A percentile compares a stretch with the other conserved stretches of the same genome.
These are phyloP conservation scores for Termitomyces sp. DNA, from an alignment of 1,284 basidiomycete species.

Conservation along the genomic window DNA sequence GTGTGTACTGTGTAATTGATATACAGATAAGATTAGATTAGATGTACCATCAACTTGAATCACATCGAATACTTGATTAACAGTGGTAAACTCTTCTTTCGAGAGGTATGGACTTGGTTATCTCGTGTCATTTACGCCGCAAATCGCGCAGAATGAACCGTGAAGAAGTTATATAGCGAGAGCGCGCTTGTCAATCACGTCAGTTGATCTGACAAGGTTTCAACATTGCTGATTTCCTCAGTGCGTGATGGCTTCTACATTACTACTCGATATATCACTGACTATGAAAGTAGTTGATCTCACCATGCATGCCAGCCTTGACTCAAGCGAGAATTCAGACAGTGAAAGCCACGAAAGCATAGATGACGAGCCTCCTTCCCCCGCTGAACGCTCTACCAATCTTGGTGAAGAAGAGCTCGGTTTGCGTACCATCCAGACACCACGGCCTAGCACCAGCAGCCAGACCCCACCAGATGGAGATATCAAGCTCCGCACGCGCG, in stretches of 20 bases:
- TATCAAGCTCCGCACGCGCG: constrained; percentile 50
- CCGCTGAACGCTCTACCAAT: constrained; percentile 37
- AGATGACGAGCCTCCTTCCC: constrained; percentile 27
- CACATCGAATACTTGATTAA: no score
- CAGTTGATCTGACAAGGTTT: no score
- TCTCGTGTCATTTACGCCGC: no score
- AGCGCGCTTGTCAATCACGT: no score
- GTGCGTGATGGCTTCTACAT: constrained; percentile 40
- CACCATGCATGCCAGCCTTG: constrained; percentile 71
- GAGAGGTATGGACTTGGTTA: no score
- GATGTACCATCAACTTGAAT: not conserved
- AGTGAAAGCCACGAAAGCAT: constrained; percentile 28
- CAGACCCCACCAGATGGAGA: constrained; percentile 35
- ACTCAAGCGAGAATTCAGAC: constrained; percentile 30
- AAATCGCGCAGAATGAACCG: no score
- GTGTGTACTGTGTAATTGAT: no score
- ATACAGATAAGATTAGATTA: not conserved
- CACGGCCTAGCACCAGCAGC: constrained; percentile 23
- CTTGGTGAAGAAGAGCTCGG: constrained; percentile 63
- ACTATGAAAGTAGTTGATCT: constrained; percentile 57
- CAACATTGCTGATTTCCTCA: constrained; percentile 94
- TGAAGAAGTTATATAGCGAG: no score
- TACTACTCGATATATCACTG: not conserved
- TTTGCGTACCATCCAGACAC: constrained; percentile 34
- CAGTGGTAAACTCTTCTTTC: no score